Evolutionary conservation across 2,329 filamentous ascomycete genomes (phyloP).

Genomic region (Sarocladium strictum): DNA sequence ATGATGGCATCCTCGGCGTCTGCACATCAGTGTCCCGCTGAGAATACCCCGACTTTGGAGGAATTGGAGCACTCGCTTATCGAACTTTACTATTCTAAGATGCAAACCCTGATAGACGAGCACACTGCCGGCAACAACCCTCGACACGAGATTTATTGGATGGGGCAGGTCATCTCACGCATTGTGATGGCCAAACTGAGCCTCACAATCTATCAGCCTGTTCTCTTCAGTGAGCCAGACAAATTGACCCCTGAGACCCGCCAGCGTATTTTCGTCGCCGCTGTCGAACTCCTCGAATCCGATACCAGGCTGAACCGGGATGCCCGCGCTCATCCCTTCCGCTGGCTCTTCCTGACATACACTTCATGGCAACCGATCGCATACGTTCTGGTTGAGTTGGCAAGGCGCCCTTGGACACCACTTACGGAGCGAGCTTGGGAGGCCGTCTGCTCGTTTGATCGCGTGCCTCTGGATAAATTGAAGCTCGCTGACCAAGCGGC

Average conservation of each 20-base stretch:
- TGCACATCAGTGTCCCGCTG: constrained; percentile 21
- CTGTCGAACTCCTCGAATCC: constrained; percentile 69
- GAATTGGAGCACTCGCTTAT: constrained; percentile 39
- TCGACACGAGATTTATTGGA: constrained; percentile 55
- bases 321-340: constrained; percentile 35
- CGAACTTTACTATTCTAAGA: constrained; percentile 39
- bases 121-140: constrained; percentile 34
- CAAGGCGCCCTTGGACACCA: constrained; percentile 41
- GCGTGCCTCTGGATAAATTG: constrained; percentile 35
- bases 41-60: not conserved
- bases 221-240: constrained; percentile 40
- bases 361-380: constrained; percentile 46
- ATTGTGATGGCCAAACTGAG: constrained; percentile 75
- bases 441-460: constrained; percentile 33
- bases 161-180: constrained; percentile 60
- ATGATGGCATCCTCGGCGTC: constrained; percentile 27
- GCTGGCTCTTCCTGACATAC: constrained; percentile 46
- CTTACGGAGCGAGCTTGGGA: constrained; percentile 46
- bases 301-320: constrained; percentile 60
- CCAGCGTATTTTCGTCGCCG: constrained; percentile 64
- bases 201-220: constrained; percentile 69
- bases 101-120: constrained; percentile 49
- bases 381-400: constrained; percentile 40
- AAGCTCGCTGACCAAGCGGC: constrained; percentile 39
- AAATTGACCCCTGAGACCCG: constrained; percentile 44